phyloP scores from a whole-genome alignment of 129 eudicot species.

The Mikania micrantha region DNA sequence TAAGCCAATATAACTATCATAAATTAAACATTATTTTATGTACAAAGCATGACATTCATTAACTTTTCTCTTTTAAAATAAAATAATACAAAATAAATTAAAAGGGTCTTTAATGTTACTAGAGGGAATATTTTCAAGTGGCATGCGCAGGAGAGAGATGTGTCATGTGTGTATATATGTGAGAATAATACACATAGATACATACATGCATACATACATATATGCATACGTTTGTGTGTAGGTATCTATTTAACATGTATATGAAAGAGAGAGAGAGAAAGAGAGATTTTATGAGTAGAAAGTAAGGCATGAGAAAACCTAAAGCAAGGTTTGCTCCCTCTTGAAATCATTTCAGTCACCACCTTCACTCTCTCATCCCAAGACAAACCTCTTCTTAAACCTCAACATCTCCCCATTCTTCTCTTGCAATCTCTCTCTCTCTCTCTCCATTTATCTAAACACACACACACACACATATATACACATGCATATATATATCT shows the following conservation, averaged over 20 bases:
- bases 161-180: background rate
- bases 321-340: slow-evolving; percentile 57
- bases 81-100: background rate
- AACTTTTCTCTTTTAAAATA: slow-evolving; percentile 12
- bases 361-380: slow-evolving; percentile 44
- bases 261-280: background rate
- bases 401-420: slow-evolving; percentile 17
- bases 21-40: background rate
- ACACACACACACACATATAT: too few species aligned
- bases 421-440: slow-evolving; percentile 21
- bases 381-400: slow-evolving; percentile 44
- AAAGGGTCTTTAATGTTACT: background rate
- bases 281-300: slow-evolving; percentile 49
- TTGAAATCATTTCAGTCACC: slow-evolving; percentile 59
- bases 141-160: slow-evolving; percentile 19
- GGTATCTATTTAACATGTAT: background rate
- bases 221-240: too few species aligned
- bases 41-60: slow-evolving; percentile 25
- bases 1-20: slow-evolving; percentile 35
- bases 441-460: background rate
- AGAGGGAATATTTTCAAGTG: slow-evolving; percentile 16
- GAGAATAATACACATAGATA: too few species aligned
- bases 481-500: background rate
- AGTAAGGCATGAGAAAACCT: slow-evolving; percentile 63
- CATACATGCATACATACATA: too few species aligned